These are phyloP conservation scores for Aspergillus thermomutatus DNA, from an alignment of 2,329 filamentous ascomycete species.

Conservation along the genomic window DNA sequence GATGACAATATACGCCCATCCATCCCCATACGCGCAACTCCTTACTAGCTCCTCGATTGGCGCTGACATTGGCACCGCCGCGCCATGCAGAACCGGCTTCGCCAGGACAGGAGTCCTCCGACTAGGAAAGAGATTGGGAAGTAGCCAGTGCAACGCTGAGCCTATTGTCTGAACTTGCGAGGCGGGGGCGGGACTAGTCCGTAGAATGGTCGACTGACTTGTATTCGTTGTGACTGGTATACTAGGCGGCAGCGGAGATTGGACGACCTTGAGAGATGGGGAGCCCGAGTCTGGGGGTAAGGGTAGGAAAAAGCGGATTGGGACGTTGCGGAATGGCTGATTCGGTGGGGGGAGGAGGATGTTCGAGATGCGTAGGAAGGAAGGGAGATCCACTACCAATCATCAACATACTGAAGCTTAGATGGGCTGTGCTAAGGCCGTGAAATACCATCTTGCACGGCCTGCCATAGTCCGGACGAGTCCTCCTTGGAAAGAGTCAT, in stretches of 20 bases:
- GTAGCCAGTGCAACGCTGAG: constrained; percentile 67
- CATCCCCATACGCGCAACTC: constrained; percentile 83
- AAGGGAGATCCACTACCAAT: constrained; percentile 62
- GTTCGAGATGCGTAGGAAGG: constrained; percentile 71
- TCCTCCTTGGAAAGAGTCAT: constrained; percentile 85
- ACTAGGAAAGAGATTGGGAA: constrained; percentile 84
- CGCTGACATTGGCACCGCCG: constrained; percentile 73
- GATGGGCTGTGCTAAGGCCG: constrained; percentile 2
- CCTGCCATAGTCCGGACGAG: constrained; percentile 76
- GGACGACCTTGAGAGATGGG: constrained; percentile 63
- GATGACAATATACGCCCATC: constrained; percentile 82
- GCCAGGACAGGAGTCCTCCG: constrained; percentile 79
- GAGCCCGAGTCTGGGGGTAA: constrained; percentile 54
- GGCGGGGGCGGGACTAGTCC: constrained; percentile 16
- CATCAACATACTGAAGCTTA: neutral
- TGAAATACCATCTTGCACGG: constrained; percentile 67
- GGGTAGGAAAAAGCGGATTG: constrained; percentile 81
- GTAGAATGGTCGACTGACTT: constrained; percentile 18
- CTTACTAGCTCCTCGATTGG: constrained; percentile 79
- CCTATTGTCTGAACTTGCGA: constrained; percentile 68
- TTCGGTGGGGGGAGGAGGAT: constrained; percentile 69
- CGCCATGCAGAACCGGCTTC: constrained; percentile 81
- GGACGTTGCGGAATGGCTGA: constrained; percentile 74
- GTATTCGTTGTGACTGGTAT: constrained; percentile 29
- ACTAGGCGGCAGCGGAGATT: constrained; percentile 64